phyloP scores from a whole-genome alignment of 768 basidiomycete species.

The Boletus sensibilis region DNA sequence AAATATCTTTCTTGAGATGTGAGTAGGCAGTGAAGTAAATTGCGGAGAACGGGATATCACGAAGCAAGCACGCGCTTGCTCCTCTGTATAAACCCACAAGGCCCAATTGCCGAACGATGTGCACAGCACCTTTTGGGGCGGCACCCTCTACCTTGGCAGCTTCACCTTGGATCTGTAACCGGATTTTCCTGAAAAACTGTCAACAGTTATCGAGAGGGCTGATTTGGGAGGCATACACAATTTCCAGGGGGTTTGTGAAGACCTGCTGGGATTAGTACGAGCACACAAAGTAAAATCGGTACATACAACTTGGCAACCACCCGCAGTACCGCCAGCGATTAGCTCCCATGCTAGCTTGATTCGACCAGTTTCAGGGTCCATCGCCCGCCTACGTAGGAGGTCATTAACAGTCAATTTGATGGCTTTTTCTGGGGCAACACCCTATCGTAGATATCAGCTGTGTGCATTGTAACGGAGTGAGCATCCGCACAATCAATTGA shows the following conservation, averaged over 20 bases:
- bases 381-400: constrained; percentile 75
- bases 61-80: constrained; percentile 86
- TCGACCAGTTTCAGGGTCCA: constrained; percentile 93
- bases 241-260: constrained; percentile 97
- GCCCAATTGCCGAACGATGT: constrained; percentile 92
- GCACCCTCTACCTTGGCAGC: constrained; percentile 84
- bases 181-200: constrained; percentile 68
- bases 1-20: constrained; percentile 90
- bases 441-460: constrained; percentile 44
- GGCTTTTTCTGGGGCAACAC: constrained; percentile 95
- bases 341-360: constrained; percentile 93
- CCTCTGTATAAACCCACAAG: constrained; percentile 92
- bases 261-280: constrained; percentile 48
- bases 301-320: constrained; percentile 96
- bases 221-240: constrained; percentile 60
- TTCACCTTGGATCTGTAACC: constrained; percentile 94
- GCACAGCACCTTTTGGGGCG: constrained; percentile 79
- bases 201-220: neutral
- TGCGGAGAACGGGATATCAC: constrained; percentile 97
- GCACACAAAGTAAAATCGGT: constrained; percentile 5
- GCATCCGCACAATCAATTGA: constrained; percentile 72
- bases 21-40: constrained; percentile 88
- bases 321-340: constrained; percentile 87
- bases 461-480: neutral
- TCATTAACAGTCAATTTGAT: constrained; percentile 98